phyloP scores from a whole-genome alignment of 257 asterid species.

The Fraxinus anomala region DNA sequence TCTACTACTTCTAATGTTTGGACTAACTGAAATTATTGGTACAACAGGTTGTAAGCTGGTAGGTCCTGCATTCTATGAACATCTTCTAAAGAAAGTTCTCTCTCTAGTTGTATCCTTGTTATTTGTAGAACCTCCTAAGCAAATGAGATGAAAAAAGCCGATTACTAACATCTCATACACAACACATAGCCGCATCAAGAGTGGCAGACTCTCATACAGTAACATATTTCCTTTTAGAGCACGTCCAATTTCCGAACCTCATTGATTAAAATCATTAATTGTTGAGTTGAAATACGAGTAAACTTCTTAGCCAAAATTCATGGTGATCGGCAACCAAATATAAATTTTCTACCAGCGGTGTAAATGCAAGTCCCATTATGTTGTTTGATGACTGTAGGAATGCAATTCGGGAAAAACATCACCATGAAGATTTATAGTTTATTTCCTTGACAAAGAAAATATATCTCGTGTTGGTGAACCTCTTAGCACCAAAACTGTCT shows the following conservation, averaged over 20 bases:
- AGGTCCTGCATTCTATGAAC: slow-evolving; percentile 66
- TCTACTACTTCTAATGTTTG: background rate
- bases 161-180: background rate
- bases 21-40: slow-evolving; percentile 17
- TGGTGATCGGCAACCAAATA: background rate
- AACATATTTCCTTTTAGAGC: background rate
- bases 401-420: background rate
- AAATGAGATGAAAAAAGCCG: background rate
- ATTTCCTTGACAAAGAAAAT: background rate
- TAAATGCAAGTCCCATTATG: background rate
- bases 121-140: slow-evolving; percentile 74
- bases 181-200: background rate
- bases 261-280: background rate
- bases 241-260: background rate
- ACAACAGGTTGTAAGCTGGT: slow-evolving; percentile 80
- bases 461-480: background rate
- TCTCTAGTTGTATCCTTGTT: slow-evolving; percentile 76
- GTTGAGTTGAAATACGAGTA: background rate
- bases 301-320: background rate
- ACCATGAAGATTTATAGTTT: background rate
- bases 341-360: background rate
- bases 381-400: background rate
- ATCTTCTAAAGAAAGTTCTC: slow-evolving; percentile 87
- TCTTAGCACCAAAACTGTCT: background rate
- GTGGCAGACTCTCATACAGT: background rate